Evolutionary conservation across 345 rosid genomes (phyloP).

Genomic region (Gossypium sturtianum): DNA sequence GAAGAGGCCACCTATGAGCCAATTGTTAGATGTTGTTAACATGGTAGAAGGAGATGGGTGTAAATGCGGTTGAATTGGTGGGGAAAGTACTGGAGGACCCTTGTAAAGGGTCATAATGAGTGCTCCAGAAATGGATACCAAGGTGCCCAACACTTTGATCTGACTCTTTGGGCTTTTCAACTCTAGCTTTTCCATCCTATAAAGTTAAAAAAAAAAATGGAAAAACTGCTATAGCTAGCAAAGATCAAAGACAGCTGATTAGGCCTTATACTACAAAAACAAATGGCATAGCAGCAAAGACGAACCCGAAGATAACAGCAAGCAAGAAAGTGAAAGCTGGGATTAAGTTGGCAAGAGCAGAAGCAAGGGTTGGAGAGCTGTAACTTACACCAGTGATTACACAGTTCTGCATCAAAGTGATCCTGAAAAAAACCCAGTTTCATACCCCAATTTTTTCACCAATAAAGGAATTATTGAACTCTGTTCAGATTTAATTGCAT

Average conservation of each 20-base stretch:
- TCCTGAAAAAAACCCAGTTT: conserved; percentile 25
- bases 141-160: conserved; percentile 38
- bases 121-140: conserved; percentile 45
- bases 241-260: not conserved
- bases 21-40: conserved; percentile 17
- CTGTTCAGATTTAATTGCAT: conserved; percentile 2
- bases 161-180: conserved; percentile 29
- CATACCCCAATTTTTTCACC: not conserved
- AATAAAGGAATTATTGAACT: not conserved
- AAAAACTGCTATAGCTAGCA: not conserved
- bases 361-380: conserved; percentile 53
- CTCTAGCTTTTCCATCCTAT: conserved; percentile 43
- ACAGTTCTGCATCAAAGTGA: conserved; percentile 46
- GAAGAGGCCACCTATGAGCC: conserved; percentile 47
- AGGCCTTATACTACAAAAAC: not conserved
- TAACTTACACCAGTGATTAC: conserved; percentile 42
- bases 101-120: conserved; percentile 38
- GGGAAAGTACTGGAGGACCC: conserved; percentile 29
- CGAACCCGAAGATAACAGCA: conserved; percentile 56
- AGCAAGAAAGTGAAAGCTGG: conserved; percentile 57
- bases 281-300: not conserved
- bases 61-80: not conserved
- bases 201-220: not conserved
- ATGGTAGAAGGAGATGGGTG: not conserved
- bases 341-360: conserved; percentile 39